These are phyloP conservation scores for Cystobasidium sp. DNA, from an alignment of 1,284 basidiomycete genomes.

Conservation along the genomic window DNA sequence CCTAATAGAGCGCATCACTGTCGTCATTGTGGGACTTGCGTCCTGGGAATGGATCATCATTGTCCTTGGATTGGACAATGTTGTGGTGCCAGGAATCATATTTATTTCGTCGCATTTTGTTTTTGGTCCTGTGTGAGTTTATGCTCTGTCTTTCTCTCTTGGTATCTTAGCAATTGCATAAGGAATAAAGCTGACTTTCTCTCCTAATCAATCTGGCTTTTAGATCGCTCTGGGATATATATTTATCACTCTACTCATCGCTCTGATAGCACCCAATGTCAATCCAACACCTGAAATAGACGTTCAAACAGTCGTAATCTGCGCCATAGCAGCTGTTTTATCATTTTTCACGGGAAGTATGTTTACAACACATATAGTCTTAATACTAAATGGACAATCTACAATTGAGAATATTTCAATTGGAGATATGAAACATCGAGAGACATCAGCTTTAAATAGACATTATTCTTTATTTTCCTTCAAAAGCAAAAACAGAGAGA, in stretches of 20 bases:
- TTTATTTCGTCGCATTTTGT: slow-evolving; percentile 54
- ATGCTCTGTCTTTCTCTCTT: neutral
- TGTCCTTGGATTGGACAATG: slow-evolving; percentile 73
- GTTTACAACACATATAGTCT: slow-evolving; percentile 64
- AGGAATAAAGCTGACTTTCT: slow-evolving; percentile 55
- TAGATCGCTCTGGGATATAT: slow-evolving; percentile 58
- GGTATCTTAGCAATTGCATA: neutral
- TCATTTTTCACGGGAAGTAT: slow-evolving; percentile 69
- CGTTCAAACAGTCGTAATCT: slow-evolving; percentile 68
- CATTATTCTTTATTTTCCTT: slow-evolving; percentile 44
- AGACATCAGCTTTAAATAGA: slow-evolving; percentile 62
- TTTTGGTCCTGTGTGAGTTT: slow-evolving; percentile 21
- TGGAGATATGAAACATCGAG: slow-evolving; percentile 66
- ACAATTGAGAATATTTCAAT: slow-evolving; percentile 75
- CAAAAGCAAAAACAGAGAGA: slow-evolving; percentile 55
- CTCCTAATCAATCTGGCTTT: neutral
- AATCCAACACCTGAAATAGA: slow-evolving; percentile 60
- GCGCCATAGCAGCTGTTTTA: slow-evolving; percentile 70
- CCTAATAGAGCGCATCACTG: slow-evolving; percentile 77
- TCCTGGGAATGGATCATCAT: slow-evolving; percentile 50
- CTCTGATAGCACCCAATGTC: slow-evolving; percentile 52
- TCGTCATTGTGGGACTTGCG: slow-evolving; percentile 56
- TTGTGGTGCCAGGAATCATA: slow-evolving; percentile 78
- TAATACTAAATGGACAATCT: slow-evolving; percentile 71
- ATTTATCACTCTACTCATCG: slow-evolving; percentile 61